A percentile compares a stretch with the other conserved stretches of the same genome.
phyloP scores from a whole-genome alignment of 2,329 filamentous ascomycete genomes.

The Penicillium sp. region DNA sequence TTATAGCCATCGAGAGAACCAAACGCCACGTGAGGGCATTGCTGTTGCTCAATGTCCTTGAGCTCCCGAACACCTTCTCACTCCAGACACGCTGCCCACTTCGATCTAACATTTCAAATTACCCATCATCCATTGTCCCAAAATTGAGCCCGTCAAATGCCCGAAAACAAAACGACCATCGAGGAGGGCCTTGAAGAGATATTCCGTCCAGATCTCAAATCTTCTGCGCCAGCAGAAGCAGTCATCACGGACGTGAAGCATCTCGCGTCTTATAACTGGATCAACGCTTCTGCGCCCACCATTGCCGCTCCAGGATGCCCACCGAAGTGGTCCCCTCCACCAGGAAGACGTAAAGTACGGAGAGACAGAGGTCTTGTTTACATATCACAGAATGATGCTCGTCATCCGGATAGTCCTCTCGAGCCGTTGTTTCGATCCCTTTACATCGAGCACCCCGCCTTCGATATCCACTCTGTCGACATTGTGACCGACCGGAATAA shows the following conservation, averaged over 20 bases:
- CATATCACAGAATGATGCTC: conserved; percentile 50
- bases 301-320: conserved; percentile 51
- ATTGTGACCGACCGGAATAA: conserved; percentile 52
- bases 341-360: conserved; percentile 26
- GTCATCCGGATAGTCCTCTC: conserved; percentile 46
- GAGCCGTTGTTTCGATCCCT: conserved; percentile 52
- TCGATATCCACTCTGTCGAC: conserved; percentile 40
- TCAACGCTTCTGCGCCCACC: conserved; percentile 42
- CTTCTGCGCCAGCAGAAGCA: neutral
- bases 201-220: neutral
- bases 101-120: too few relatives aligned
- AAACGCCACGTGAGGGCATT: too few relatives aligned
- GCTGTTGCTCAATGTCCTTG: too few relatives aligned
- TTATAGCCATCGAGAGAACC: too few relatives aligned
- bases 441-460: conserved; percentile 38
- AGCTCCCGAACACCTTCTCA: too few relatives aligned
- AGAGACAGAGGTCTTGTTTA: conserved; percentile 41
- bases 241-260: conserved; percentile 32
- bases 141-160: neutral
- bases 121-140: too few relatives aligned
- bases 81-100: too few relatives aligned
- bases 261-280: conserved; percentile 55
- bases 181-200: neutral
- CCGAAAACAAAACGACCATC: neutral
- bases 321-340: conserved; percentile 41